These are phyloP conservation scores for Pythium insidiosum DNA, from an alignment of 352 stramenopile species.

Conservation along the genomic window DNA sequence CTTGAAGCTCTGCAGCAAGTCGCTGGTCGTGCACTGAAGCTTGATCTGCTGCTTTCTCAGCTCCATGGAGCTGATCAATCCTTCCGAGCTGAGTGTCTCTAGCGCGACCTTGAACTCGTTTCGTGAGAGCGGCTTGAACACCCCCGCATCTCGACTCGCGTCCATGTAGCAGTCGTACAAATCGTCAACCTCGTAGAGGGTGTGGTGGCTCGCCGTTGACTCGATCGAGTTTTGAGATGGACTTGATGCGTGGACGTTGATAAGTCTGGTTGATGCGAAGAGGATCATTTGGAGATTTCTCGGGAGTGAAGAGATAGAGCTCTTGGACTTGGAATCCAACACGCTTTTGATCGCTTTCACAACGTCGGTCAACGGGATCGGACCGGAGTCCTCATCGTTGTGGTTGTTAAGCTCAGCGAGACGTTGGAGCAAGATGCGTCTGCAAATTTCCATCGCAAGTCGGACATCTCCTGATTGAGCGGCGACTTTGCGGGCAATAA, in stretches of 20 bases:
- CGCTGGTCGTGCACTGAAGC: slow-evolving; percentile 54
- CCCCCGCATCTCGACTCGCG: slow-evolving; percentile 49
- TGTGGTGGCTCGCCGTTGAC: slow-evolving; percentile 1
- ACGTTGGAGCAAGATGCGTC: slow-evolving; percentile 57
- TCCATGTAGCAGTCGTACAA: slow-evolving; percentile 67
- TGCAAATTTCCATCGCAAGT: slow-evolving; percentile 64
- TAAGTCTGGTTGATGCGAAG: slow-evolving; percentile 50
- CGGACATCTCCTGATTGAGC: slow-evolving; percentile 71
- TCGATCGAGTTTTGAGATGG: not conserved
- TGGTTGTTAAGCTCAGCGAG: too few species aligned
- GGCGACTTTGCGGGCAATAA: slow-evolving; percentile 74
- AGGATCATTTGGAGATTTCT: slow-evolving; percentile 81
- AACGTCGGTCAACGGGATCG: slow-evolving; percentile 65
- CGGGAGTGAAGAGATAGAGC: slow-evolving; percentile 50
- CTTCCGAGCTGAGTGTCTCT: slow-evolving; percentile 60
- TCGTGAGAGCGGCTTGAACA: slow-evolving; percentile 48
- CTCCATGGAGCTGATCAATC: slow-evolving; percentile 42
- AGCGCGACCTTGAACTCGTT: slow-evolving; percentile 64
- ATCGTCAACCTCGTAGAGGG: slow-evolving; percentile 46
- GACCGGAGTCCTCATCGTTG: too few species aligned
- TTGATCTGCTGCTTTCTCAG: slow-evolving; percentile 74
- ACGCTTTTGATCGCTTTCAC: slow-evolving; percentile 62
- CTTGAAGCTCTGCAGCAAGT: slow-evolving; percentile 63
- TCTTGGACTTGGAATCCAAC: slow-evolving; percentile 53
- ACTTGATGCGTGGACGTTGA: slow-evolving; percentile 6